These are phyloP conservation scores for Aspergillus felis DNA, from an alignment of 2,329 filamentous ascomycete species.

Conservation along the genomic window DNA sequence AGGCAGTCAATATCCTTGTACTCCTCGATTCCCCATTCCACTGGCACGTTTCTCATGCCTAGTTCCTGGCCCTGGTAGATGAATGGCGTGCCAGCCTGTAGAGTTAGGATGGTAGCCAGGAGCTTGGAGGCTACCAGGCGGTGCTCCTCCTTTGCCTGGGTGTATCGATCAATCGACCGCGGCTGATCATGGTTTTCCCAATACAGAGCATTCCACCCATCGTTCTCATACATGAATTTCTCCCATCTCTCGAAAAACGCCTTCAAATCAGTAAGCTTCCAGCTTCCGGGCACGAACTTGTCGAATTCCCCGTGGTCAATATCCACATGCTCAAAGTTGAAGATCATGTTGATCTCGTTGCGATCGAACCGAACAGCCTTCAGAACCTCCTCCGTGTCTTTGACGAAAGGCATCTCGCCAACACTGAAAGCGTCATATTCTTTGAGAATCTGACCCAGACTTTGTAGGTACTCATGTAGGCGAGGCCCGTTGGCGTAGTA, in stretches of 20 bases:
- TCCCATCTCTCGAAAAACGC: constrained; percentile 56
- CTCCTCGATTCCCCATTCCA: constrained; percentile 57
- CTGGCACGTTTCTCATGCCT: constrained; percentile 62
- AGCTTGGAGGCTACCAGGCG: constrained; percentile 55
- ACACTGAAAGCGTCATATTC: constrained; percentile 58
- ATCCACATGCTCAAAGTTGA: constrained; percentile 67
- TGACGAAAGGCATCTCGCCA: constrained; percentile 56
- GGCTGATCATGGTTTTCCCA: constrained; percentile 65
- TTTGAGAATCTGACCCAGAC: constrained; percentile 50
- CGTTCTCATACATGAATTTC: constrained; percentile 54
- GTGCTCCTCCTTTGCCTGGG: constrained; percentile 48
- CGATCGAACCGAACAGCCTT: constrained; percentile 53
- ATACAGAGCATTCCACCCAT: constrained; percentile 63
- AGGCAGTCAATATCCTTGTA: constrained; percentile 65
- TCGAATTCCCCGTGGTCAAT: constrained; percentile 51
- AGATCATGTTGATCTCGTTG: constrained; percentile 66
- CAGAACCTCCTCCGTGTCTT: constrained; percentile 48
- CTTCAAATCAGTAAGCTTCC: constrained; percentile 52
- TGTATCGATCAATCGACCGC: constrained; percentile 56
- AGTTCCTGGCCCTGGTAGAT: constrained; percentile 69
- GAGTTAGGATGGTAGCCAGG: constrained; percentile 54
- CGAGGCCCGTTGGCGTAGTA: constrained; percentile 56
- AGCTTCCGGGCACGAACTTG: constrained; percentile 42
- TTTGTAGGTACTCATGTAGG: constrained; percentile 36
- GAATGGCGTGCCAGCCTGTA: constrained; percentile 61